phyloP scores from a whole-genome alignment of 805 yeast species.

The Lipomyces spencermartinsiae region DNA sequence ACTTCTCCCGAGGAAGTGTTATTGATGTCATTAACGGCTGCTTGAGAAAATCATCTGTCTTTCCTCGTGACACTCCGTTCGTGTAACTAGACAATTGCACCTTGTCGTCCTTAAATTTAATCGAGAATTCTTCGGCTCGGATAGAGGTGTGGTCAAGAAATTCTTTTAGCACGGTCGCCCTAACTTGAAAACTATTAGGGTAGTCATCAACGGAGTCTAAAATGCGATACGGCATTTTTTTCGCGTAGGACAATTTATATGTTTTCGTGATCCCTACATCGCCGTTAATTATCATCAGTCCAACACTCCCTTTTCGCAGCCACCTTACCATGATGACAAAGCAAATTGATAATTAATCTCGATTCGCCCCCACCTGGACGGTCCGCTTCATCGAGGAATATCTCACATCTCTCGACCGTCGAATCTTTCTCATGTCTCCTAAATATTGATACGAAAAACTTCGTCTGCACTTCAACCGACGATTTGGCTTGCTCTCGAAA shows the following conservation, averaged over 20 bases:
- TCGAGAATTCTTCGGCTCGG: conserved; percentile 33
- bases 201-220: conserved; percentile 31
- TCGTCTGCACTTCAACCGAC: conserved; percentile 26
- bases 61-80: conserved; percentile 18
- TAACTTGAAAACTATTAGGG: conserved; percentile 23
- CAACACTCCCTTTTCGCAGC: background rate
- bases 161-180: conserved; percentile 22
- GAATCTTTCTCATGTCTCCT: conserved; percentile 33
- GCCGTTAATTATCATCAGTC: background rate
- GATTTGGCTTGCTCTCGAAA: conserved; percentile 1
- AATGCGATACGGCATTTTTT: conserved; percentile 24
- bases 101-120: conserved; percentile 19
- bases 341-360: conserved; percentile 24
- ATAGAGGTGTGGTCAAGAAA: conserved; percentile 35
- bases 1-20: conserved; percentile 16
- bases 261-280: conserved; percentile 29
- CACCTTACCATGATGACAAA: conserved; percentile 26
- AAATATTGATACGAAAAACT: conserved; percentile 31
- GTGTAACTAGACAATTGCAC: conserved; percentile 30
- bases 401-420: conserved; percentile 27
- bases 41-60: conserved; percentile 23
- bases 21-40: conserved; percentile 37
- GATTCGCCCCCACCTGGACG: conserved; percentile 10
- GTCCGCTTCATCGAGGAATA: conserved; percentile 21
- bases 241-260: conserved; percentile 27